Evolutionary conservation across 768 basidiomycete genomes (phyloP).

Genomic region (Gymnopilus junonius): DNA sequence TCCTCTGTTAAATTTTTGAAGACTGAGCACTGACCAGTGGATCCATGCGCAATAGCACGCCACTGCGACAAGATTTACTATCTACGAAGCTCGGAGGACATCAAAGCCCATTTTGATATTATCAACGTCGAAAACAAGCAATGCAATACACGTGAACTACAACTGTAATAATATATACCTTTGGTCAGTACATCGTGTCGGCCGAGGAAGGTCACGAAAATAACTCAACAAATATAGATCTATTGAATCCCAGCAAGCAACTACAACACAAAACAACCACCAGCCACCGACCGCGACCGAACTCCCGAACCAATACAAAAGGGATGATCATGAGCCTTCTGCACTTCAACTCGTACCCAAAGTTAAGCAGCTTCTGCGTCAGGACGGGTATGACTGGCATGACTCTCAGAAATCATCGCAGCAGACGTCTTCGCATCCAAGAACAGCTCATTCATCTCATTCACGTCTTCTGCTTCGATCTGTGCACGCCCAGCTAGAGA

Average conservation of each 20-base stretch:
- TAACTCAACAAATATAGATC: conserved; percentile 16
- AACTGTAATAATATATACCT: neutral
- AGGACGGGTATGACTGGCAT: neutral
- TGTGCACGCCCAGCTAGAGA: conserved; percentile 75
- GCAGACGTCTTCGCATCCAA: conserved; percentile 89
- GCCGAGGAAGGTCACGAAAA: neutral
- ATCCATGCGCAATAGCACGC: too few relatives aligned
- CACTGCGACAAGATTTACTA: too few relatives aligned
- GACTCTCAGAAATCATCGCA: conserved; percentile 19
- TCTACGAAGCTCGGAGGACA: too few relatives aligned
- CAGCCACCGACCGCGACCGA: neutral
- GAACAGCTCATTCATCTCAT: conserved; percentile 94
- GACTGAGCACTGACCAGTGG: too few relatives aligned
- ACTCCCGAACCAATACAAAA: neutral
- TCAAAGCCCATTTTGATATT: too few relatives aligned
- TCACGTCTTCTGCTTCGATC: conserved; percentile 87
- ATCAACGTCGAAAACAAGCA: too few relatives aligned
- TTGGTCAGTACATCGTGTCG: neutral
- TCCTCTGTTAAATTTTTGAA: too few relatives aligned
- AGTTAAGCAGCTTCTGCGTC: neutral
- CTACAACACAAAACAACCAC: neutral
- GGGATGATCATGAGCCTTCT: neutral
- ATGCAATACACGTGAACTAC: too few relatives aligned
- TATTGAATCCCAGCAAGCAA: too few relatives aligned
- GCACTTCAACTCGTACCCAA: neutral